Conservation (phyloP, 345 rosid species). For the Arabidopsis suecica region DNA sequence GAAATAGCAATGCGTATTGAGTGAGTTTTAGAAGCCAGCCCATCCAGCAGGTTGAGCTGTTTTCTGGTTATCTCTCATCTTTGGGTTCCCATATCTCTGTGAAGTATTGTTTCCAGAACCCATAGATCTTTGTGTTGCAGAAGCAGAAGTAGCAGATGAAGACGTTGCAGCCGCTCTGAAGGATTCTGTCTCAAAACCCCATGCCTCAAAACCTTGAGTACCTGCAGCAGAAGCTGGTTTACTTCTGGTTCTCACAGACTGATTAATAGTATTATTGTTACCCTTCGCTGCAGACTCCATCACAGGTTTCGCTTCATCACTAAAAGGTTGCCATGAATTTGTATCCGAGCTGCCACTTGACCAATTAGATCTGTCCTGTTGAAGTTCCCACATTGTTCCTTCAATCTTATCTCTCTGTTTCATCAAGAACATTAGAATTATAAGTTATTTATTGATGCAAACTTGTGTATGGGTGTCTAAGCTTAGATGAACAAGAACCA, state of each 20-base stretch:
- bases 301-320: constrained; percentile 58
- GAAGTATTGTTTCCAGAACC: constrained; percentile 61
- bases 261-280: constrained; percentile 39
- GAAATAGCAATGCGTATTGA: constrained; percentile 2
- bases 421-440: constrained; percentile 30
- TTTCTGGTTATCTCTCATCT: constrained; percentile 54
- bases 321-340: constrained; percentile 82
- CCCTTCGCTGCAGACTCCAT: constrained; percentile 52
- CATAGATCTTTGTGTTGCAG: constrained; percentile 46
- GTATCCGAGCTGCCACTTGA: constrained; percentile 54
- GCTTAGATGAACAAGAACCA: constrained; percentile 15
- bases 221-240: constrained; percentile 58
- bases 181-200: constrained; percentile 88
- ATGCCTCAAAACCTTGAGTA: constrained; percentile 57
- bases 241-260: constrained; percentile 62
- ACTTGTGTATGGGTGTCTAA: background rate
- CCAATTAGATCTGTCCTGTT: constrained; percentile 61
- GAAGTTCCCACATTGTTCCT: constrained; percentile 49
- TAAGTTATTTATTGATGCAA: constrained; percentile 23
- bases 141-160: constrained; percentile 52
- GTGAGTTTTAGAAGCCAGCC: constrained; percentile 80
- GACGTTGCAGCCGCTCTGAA: constrained; percentile 57
- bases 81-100: constrained; percentile 52
- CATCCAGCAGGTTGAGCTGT: constrained; percentile 90
- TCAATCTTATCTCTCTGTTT: constrained; percentile 54